Base-by-base conservation (phyloP, 306 rosid genomes). In the Cucumis melo region DNA sequence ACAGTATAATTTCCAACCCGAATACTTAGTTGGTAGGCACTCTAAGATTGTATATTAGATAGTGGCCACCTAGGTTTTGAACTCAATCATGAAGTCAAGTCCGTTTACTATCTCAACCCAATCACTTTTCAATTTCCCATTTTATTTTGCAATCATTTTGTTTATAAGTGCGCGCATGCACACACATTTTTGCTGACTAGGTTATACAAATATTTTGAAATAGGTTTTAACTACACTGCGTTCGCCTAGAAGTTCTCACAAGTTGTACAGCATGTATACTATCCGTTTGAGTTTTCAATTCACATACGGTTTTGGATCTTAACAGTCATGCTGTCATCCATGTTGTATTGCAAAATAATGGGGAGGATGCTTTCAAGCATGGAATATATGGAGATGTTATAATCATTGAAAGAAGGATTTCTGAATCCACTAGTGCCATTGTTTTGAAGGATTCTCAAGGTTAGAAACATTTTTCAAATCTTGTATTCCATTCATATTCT, bases 331-430 rank as follows among this genome's bases (percentile, higher is more conserved):
- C 98, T 48, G 78, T 87, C 62, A 84, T 94, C 80, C 89, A 81
- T 39, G 95, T 94, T 36, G 97, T 88, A 78, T 80, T 94, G 65
- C 87, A 84, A 79, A 94, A 91, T 81, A 85, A 83, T 80, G 98
- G 98, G 58, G 97, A 87, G 66, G 97, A 90, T 85, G 96, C 98
- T 81, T 91, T 94, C 63, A 94, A 90, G 90, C 91, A 87, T 36
- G 88, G 86, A 73, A 53, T 84, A 76, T 94, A 85, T 77, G 97
- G 98, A 10, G 84, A 83, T 71, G 78, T 74, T 73, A 90, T 94
- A 77, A 87, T 75, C 71, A 78, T 94, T 56, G 96, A 94, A 73
- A 92, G 97, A 48, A 86, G 87, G 85, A 87, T 94, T 75, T 82
- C 91, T 54, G 96, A 85, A 79, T 79, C 91, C 61, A 34, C 91